Percentiles rank a stretch among this genome's conserved stretches.
phyloP scores from a whole-genome alignment of 768 basidiomycete species.

The Trichaptum fuscoviolaceum region DNA sequence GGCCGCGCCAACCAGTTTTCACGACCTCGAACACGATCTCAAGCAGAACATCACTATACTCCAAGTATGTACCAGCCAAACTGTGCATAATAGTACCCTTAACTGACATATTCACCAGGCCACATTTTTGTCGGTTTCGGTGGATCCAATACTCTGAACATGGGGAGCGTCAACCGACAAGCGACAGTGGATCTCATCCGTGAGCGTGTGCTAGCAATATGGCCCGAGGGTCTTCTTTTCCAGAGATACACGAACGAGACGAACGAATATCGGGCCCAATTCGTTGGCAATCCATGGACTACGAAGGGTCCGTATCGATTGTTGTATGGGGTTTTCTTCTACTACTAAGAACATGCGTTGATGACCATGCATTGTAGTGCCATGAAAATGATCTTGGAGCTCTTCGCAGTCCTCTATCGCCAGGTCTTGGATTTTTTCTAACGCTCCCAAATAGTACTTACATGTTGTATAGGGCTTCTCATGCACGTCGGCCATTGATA shows the following conservation, averaged over 20 bases:
- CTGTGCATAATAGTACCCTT: conserved; percentile 6
- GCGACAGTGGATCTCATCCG: conserved; percentile 55
- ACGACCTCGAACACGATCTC: conserved; percentile 31
- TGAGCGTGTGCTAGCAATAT: conserved; percentile 51
- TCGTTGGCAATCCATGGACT: conserved; percentile 5
- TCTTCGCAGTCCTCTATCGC: conserved; percentile 56
- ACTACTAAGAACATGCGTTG: background rate
- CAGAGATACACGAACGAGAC: conserved; percentile 32
- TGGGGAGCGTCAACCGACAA: conserved; percentile 42
- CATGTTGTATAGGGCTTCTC: conserved; percentile 53
- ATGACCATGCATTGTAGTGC: conserved; percentile 32
- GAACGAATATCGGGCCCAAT: background rate
- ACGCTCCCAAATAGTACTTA: conserved; percentile 12
- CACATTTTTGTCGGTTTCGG: conserved; percentile 71
- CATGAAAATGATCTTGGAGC: conserved; percentile 50
- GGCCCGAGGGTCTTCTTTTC: conserved; percentile 59
- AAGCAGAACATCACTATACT: conserved; percentile 11
- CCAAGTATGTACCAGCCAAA: conserved; percentile 21
- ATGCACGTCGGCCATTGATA: conserved; percentile 60
- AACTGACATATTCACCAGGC: conserved; percentile 34
- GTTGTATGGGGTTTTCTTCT: background rate
- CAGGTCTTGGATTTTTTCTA: conserved; percentile 7
- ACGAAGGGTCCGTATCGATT: background rate
- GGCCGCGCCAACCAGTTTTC: conserved; percentile 27
- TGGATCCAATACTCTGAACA: conserved; percentile 55